These are phyloP conservation scores for Phoenix roebelenii DNA, from an alignment of 176 grass and related monocot genomes.

Conservation along the genomic window DNA sequence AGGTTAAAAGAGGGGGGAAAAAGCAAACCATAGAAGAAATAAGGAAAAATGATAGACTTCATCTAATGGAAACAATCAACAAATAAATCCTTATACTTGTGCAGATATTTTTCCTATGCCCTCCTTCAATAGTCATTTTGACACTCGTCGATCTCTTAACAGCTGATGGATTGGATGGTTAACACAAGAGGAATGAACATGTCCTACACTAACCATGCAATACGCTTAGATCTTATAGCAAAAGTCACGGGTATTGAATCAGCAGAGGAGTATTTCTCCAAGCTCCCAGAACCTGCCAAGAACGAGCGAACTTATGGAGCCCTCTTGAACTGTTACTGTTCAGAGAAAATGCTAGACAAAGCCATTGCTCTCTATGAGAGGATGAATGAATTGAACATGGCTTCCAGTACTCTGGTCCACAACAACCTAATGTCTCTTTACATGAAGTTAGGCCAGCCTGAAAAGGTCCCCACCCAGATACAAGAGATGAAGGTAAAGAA, in stretches of 20 bases:
- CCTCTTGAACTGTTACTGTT: conserved; percentile 54
- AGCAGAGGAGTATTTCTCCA: conserved; percentile 60
- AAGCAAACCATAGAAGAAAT: too few relatives aligned
- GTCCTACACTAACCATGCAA: conserved; percentile 47
- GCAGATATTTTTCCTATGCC: conserved; percentile 2
- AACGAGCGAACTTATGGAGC: conserved; percentile 47
- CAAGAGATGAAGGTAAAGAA: conserved; percentile 67
- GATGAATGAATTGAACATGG: conserved; percentile 40
- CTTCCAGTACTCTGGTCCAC: conserved; percentile 17
- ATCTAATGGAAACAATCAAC: too few relatives aligned
- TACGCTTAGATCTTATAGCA: conserved; percentile 51
- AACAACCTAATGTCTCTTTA: conserved; percentile 71
- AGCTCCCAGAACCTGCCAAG: conserved; percentile 43
- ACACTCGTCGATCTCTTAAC: conserved; percentile 1
- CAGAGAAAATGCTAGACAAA: conserved; percentile 36
- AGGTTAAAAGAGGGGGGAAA: too few relatives aligned
- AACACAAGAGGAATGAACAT: conserved; percentile 44
- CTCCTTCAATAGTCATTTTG: not conserved
- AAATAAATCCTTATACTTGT: too few relatives aligned
- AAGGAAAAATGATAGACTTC: too few relatives aligned
- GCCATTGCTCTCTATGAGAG: conserved; percentile 41
- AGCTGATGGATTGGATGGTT: conserved; percentile 72
- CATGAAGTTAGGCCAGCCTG: conserved; percentile 41
- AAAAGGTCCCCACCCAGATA: conserved; percentile 36
- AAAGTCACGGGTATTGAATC: conserved; percentile 46